Evolutionary conservation across 2,329 filamentous ascomycete species (phyloP), one percentile per base, ranked within the genome.

Genomic region (Domatiomyces catenatus): DNA sequence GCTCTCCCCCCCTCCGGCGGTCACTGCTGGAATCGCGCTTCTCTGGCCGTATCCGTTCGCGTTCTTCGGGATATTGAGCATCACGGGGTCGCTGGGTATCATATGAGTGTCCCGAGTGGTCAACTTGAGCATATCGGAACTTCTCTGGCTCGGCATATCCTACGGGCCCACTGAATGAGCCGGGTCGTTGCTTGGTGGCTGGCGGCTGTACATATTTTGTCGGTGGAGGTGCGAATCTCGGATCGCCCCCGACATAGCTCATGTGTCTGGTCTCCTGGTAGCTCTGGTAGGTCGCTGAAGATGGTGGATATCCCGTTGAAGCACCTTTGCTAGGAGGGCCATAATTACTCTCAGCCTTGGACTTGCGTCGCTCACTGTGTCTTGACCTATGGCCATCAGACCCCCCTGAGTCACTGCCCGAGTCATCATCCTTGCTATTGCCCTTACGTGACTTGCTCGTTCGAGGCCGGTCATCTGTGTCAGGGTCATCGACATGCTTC

Each of bases 141-240:
- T 65, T 63, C n/a, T 64, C 59, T 47, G 59, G 51, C 2, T 64
- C 59, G 32, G 61, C 58, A 47, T 60, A 59, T 47, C 50, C 58
- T 5, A 55, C 48, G 5, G 59, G 15, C 42, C 53, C 20, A 58
- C 54, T 24, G 56, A 53, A 44, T 57, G 53, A 48, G 52, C 54
- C 20, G 54, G 50, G 42, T 57, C 53, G 3, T 54, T 58, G 52
- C 61, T 63, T 59, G 36, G 47, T 44, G 8, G 55, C 42, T 6
- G 52, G 36, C 28, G 53, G 53, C 7, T 49, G 42, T 5, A 47
- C 44, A 19, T 51, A 48, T 10, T 28, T 43, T 19, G 45, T 42
- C 46, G 47, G 49, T 10, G 67, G 67, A 28, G 68, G 67, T n/a
- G 69, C 63, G 51, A 65, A 70, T 1, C 65, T 67, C 12, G 67